Evolutionary conservation across 345 rosid species (phyloP), one percentile per base, ranked within the genome.

Genomic region (Melastoma malabathricum): DNA sequence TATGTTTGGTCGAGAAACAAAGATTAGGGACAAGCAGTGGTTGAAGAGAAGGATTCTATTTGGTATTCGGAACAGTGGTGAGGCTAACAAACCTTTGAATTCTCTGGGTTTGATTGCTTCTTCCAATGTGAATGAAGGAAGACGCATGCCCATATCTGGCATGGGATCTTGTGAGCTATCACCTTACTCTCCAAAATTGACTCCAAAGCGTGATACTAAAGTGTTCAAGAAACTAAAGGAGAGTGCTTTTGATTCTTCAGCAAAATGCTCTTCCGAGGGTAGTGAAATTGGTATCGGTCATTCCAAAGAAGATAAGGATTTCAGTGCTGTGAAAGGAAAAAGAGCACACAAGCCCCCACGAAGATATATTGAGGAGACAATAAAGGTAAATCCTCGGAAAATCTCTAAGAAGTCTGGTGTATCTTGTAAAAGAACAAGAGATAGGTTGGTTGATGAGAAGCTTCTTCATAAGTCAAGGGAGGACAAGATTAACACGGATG

Each of bases 301-400:
- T 12, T 50, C 17, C 19, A 55, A 50, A 50, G 55, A 46, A 15
- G 65, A 49, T 20, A 50, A 55, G 49, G 55, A 47, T 15, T 12
- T 9, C 31, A 60, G 53, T 48, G 23, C 18, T 9, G 43, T 55
- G 31, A 45, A 19, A 10, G 60, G 60, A 56, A 62, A 62, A 56
- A 62, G 66, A 56, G 27, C 46, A 46, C 66, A 56, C 55, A 55
- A 56, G 56, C 66, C 56, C 0, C 59, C 66, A 14, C 48, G 54
- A n/a, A 56, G 66, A 41, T 55, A 55, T 44, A 62, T 62, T 43
- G 60, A 62, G 45, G 66, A 62, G 50, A 49, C 60, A 9, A 48
- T 46, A 25, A 60, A 49, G 38, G 20, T 44, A 13, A 48, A 62
- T 18, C 56, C 51, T 16, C 29, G 47, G 38, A 25, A 6, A 27